Evolutionary conservation across 176 grass and related monocot species (phyloP), one percentile per base, ranked within the genome.

Genomic region (Cenchrus americanus): DNA sequence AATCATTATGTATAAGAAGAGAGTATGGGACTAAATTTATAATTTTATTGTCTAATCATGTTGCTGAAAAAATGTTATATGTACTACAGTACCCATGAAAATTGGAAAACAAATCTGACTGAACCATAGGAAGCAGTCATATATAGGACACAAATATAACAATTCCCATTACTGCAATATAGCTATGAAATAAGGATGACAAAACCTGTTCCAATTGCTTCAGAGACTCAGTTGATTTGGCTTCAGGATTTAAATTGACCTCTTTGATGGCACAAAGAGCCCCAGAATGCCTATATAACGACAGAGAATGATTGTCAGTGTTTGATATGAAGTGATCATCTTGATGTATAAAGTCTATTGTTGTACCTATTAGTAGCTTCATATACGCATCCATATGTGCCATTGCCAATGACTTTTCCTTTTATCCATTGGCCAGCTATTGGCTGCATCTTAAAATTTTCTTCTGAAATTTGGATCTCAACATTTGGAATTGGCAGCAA

Each of bases 241-340:
- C 79, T 71, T 99, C 93, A 46, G 90, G 85, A 90, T 96, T 95
- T 85, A 99, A 87, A 85, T 93, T 87, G 62, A 99, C 96, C 87
- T 99, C 96, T 77, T 99, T 99, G 91, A 99, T 99, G 54, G 96
- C 96, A 90, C 96, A 99, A 78, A 94, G 91, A 87, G 96, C 96
- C 86, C 96, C 96, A 49, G 91, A 96, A 48, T 91, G 62, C 65
- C 96, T 98, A 82, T 60, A 89, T 73, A 8, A 75, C 48, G 42
- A 34, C 57, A 74, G 18, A 26, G 41, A 10, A 69, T 52, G 61
- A 70, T 43, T 23, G 27, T 84, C 47, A 60, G 53, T 69, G 80
- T 55, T 51, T 51, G 52, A 75, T 12, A 80, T 82, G 42, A 79
- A 44, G 42, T 6, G 51, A 67, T 19, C 44, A 69, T 22, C 57